These are phyloP conservation scores for Leccinum fibrillosum DNA, from an alignment of 768 basidiomycete species.

Conservation along the genomic window DNA sequence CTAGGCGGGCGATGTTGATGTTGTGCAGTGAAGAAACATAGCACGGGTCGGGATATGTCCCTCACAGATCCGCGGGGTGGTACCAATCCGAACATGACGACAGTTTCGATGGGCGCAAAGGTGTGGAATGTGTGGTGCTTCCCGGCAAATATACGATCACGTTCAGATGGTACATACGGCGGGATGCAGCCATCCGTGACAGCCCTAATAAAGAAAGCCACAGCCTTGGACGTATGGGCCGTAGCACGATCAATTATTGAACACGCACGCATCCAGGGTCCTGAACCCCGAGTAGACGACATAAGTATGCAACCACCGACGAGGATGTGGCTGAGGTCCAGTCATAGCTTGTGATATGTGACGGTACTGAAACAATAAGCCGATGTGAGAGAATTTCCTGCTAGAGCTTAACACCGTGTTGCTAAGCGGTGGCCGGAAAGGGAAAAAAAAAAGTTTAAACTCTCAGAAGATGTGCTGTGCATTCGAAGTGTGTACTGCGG, in stretches of 20 bases:
- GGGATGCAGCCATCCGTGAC: constrained; percentile 13
- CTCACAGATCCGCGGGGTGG: not conserved
- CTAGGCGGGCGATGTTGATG: constrained; percentile 46
- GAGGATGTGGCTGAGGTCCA: not conserved
- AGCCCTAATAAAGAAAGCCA: constrained; percentile 9
- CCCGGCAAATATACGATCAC: constrained; percentile 10
- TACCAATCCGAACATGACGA: constrained; percentile 2
- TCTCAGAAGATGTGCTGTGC: not conserved
- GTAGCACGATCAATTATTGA: constrained; percentile 19
- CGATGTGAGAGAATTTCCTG: not conserved
- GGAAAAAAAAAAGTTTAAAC: not conserved
- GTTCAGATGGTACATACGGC: constrained; percentile 5
- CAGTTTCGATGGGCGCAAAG: constrained; percentile 22
- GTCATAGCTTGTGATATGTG: not conserved
- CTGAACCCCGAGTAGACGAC: constrained; percentile 11
- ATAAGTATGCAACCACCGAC: constrained; percentile 1
- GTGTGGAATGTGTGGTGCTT: constrained; percentile 17
- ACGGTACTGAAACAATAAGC: not conserved
- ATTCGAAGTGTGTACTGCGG: constrained; percentile 5
- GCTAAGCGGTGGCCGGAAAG: not conserved
- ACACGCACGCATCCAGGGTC: constrained; percentile 12
- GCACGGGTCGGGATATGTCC: not conserved
- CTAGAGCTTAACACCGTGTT: not conserved
- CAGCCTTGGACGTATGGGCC: constrained; percentile 6
- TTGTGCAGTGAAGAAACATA: rapidly evolving